Conservation (phyloP, 2,329 filamentous ascomycete genomes). For the Emericellopsis atlantica region DNA sequence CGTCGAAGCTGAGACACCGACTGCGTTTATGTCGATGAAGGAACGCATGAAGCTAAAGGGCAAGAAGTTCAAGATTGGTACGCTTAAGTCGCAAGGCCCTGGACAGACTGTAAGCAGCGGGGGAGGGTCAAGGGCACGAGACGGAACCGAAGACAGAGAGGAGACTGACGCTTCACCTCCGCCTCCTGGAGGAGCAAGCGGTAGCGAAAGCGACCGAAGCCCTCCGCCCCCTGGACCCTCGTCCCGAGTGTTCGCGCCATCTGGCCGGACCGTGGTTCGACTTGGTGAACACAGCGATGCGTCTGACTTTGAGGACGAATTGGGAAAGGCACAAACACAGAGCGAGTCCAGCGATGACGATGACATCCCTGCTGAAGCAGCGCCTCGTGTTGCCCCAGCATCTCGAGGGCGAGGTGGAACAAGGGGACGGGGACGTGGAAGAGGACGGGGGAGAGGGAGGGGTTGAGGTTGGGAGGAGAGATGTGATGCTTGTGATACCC, state of each 20-base stretch:
- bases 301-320: not conserved
- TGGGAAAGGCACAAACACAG: not conserved
- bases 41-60: constrained; percentile 43
- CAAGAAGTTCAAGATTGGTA: constrained; percentile 38
- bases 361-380: constrained; percentile 2
- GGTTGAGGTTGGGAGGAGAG: not conserved
- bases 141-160: no score
- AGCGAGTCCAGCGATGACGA: constrained; percentile 2
- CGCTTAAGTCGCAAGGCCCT: constrained; percentile 12
- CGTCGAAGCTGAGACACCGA: constrained; percentile 6
- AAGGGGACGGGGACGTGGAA: constrained; percentile 5
- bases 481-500: no score
- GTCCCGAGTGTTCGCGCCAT: not conserved
- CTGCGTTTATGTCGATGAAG: constrained; percentile 38
- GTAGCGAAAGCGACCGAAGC: not conserved
- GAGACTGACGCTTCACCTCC: no score
- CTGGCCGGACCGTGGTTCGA: constrained; percentile 2
- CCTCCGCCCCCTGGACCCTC: not conserved
- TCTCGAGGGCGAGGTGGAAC: constrained; percentile 5
- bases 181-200: not conserved
- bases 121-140: no score
- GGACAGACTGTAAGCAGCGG: not conserved
- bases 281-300: constrained; percentile 1
- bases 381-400: not conserved
- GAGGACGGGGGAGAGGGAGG: constrained; percentile 9